Evolutionary conservation across 176 grass and related monocot species (phyloP).

Genomic region (Melocanna baccifera): DNA sequence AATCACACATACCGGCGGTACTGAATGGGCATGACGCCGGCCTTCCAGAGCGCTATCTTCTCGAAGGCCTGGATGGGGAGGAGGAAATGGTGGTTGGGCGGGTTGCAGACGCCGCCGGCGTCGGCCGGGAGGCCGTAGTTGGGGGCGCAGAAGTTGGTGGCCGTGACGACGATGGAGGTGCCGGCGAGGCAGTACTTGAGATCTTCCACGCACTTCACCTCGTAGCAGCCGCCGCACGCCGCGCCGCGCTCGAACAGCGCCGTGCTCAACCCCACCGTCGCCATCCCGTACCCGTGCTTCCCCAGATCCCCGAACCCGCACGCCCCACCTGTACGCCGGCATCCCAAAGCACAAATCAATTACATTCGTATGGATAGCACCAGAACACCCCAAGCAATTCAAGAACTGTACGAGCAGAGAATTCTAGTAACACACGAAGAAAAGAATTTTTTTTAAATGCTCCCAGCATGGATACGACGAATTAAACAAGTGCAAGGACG

Average conservation of each 20-base stretch:
- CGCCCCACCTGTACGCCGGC: conserved; percentile 62
- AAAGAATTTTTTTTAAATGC: neutral
- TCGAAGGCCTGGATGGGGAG: conserved; percentile 96
- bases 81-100: conserved; percentile 90
- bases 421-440: conserved; percentile 11
- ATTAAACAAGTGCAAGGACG: neutral
- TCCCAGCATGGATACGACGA: neutral
- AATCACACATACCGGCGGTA: conserved; percentile 71
- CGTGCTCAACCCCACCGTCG: conserved; percentile 86
- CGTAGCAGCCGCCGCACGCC: conserved; percentile 93
- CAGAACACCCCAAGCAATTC: neutral
- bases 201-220: conserved; percentile 87
- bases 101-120: conserved; percentile 88
- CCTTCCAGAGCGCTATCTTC: conserved; percentile 99
- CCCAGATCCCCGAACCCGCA: conserved; percentile 97
- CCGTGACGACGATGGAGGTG: conserved; percentile 88
- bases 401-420: conserved; percentile 20
- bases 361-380: neutral
- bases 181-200: conserved; percentile 90
- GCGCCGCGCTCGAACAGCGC: conserved; percentile 81
- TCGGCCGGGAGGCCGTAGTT: conserved; percentile 81
- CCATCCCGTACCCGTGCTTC: conserved; percentile 89
- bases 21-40: conserved; percentile 96
- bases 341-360: conserved; percentile 2
- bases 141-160: conserved; percentile 94